These are phyloP conservation scores for Anthoceros angustus DNA, from an alignment of 225 moss, liverwort and hornwort species.

Conservation along the genomic window DNA sequence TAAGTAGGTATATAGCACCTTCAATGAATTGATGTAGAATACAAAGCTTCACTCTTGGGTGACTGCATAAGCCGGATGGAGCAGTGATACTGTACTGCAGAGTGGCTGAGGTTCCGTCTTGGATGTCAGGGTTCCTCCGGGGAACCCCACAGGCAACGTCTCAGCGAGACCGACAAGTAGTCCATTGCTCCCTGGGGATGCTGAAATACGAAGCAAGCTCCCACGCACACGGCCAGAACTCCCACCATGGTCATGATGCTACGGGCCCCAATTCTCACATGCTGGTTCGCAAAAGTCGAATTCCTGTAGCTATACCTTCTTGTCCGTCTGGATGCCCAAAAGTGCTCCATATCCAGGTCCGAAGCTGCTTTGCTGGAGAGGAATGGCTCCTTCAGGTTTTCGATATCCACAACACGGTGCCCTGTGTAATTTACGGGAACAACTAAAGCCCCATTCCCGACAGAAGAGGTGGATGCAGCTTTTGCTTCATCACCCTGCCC, in stretches of 20 bases:
- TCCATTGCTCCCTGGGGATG: neutral
- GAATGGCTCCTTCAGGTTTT: neutral
- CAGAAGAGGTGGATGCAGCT: neutral
- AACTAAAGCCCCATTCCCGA: neutral
- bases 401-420: neutral
- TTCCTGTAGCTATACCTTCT: neutral
- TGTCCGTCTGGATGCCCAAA: neutral
- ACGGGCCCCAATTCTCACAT: neutral
- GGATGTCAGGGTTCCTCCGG: too few relatives aligned
- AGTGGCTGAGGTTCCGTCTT: too few relatives aligned
- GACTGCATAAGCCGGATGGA: too few relatives aligned
- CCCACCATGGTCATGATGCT: constrained; percentile 2
- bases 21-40: too few relatives aligned
- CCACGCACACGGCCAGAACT: neutral
- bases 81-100: too few relatives aligned
- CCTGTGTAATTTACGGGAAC: neutral
- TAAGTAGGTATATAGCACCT: too few relatives aligned
- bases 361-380: neutral
- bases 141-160: neutral
- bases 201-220: neutral
- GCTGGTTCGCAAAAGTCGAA: neutral
- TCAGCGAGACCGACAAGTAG: neutral
- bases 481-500: neutral
- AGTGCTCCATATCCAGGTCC: neutral
- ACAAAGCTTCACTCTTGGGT: too few relatives aligned